These are phyloP conservation scores for Tulasnella sp. DNA, from an alignment of 768 basidiomycete genomes.

Conservation along the genomic window DNA sequence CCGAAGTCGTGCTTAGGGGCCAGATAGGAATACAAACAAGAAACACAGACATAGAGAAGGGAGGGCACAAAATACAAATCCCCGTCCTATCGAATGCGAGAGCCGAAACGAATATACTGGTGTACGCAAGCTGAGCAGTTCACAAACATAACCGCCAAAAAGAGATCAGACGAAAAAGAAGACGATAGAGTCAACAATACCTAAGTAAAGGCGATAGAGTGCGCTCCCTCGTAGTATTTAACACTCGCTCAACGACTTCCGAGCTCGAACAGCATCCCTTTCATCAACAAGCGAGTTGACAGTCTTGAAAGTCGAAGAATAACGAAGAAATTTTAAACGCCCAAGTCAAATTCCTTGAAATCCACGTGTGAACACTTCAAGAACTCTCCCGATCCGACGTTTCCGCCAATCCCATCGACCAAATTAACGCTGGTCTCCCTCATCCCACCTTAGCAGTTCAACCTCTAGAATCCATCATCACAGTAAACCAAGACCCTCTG, in stretches of 20 bases:
- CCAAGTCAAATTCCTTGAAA: conserved; percentile 60
- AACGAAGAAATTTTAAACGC: conserved; percentile 37
- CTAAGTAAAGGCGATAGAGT: neutral
- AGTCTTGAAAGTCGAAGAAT: conserved; percentile 75
- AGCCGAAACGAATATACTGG: neutral
- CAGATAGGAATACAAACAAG: no score
- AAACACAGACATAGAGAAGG: no score
- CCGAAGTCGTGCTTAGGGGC: no score
- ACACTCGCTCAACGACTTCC: conserved; percentile 15
- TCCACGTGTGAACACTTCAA: conserved; percentile 70
- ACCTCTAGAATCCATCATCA: conserved; percentile 56
- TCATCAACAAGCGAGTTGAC: conserved; percentile 60
- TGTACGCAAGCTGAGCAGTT: neutral
- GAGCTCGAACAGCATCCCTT: conserved; percentile 22
- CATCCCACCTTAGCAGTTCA: conserved; percentile 32
- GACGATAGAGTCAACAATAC: neutral
- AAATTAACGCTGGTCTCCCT: conserved; percentile 25
- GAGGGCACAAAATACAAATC: no score
- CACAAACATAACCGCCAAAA: neutral
- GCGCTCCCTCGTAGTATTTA: neutral
- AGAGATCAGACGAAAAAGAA: neutral
- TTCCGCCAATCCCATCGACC: conserved; percentile 34
- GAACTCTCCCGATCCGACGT: conserved; percentile 23
- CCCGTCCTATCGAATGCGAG: no score
- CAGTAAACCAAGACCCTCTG: conserved; percentile 70